Percentiles rank a stretch among this genome's conserved stretches.
Evolutionary conservation across 352 stramenopile genomes (phyloP).

Genomic region (Phytophthora lateralis): DNA sequence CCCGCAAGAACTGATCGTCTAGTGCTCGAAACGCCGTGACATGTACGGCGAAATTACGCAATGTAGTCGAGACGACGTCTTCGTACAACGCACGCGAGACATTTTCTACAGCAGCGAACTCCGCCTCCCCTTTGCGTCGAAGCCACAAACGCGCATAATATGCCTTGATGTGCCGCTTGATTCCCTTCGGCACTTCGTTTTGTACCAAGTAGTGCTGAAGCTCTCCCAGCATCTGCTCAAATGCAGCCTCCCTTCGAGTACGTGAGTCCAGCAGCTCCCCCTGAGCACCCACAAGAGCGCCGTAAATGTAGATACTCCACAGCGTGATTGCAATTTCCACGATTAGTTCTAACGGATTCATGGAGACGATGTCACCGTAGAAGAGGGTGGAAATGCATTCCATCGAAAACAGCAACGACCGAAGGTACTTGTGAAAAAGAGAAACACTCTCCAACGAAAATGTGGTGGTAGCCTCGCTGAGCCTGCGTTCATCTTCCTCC

Average conservation of each 20-base stretch:
- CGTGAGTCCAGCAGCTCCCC: slow-evolving; percentile 57
- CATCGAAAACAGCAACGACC: slow-evolving; percentile 65
- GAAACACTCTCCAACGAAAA: slow-evolving; percentile 29
- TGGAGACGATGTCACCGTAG: slow-evolving; percentile 71
- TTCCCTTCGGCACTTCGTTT: slow-evolving; percentile 64
- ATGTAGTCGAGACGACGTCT: slow-evolving; percentile 62
- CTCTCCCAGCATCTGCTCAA: slow-evolving; percentile 69
- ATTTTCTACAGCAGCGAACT: slow-evolving; percentile 52
- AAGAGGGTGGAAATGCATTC: slow-evolving; percentile 77
- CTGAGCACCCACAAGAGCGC: slow-evolving; percentile 62
- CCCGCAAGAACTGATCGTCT: slow-evolving; percentile 65
- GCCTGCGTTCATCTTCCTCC: slow-evolving; percentile 9
- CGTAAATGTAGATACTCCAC: slow-evolving; percentile 76
- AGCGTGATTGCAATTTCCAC: slow-evolving; percentile 63
- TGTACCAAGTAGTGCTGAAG: slow-evolving; percentile 76
- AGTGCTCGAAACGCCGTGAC: slow-evolving; percentile 56
- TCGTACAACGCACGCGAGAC: slow-evolving; percentile 62
- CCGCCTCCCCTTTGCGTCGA: slow-evolving; percentile 53
- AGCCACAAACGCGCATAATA: slow-evolving; percentile 74
- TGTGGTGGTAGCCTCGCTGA: slow-evolving; percentile 7
- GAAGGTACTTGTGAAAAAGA: slow-evolving; percentile 64
- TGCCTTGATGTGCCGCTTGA: slow-evolving; percentile 75
- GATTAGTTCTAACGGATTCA: slow-evolving; percentile 68
- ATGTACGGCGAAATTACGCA: slow-evolving; percentile 51
- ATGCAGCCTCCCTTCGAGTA: slow-evolving; percentile 50